Percentiles rank a stretch among this genome's conserved stretches.
Conservation (phyloP, 352 stramenopile species). For the Phytophthora niederhauseri region DNA sequence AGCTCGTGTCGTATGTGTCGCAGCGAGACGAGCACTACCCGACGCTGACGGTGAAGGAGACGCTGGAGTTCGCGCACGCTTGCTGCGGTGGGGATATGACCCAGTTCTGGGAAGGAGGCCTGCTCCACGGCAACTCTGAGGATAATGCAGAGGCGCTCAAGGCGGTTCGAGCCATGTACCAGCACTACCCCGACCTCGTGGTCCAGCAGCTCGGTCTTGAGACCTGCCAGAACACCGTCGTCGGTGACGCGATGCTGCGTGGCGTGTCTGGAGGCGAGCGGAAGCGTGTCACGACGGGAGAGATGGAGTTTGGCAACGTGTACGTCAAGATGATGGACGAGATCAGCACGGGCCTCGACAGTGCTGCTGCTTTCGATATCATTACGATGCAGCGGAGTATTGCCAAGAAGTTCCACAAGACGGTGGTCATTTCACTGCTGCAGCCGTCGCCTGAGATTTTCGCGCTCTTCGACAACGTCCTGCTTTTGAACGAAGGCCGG, state of each 20-base stretch:
- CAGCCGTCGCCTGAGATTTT: conserved; percentile 32
- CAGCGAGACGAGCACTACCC: conserved; percentile 23
- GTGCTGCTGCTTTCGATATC: conserved; percentile 27
- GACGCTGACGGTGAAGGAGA: conserved; percentile 18
- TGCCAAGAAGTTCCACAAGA: conserved; percentile 32
- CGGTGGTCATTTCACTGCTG: conserved; percentile 26
- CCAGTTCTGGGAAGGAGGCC: conserved; percentile 8
- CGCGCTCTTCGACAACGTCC: conserved; percentile 26
- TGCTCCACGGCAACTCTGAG: conserved; percentile 5
- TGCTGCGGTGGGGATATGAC: conserved; percentile 17
- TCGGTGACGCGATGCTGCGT: conserved; percentile 40
- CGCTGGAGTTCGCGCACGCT: conserved; percentile 21
- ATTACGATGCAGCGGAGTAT: conserved; percentile 23
- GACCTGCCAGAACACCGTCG: conserved; percentile 23
- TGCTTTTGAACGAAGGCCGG: conserved; percentile 22
- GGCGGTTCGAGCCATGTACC: conserved; percentile 16
- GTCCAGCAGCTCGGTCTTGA: conserved; percentile 25
- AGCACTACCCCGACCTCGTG: conserved; percentile 15
- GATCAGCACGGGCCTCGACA: conserved; percentile 29
- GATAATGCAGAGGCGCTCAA: conserved; percentile 21
- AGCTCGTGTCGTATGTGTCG: conserved; percentile 22
- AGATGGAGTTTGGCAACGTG: conserved; percentile 78
- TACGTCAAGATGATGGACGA: conserved; percentile 33
- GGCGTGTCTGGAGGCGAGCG: conserved; percentile 71
- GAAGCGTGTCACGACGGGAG: conserved; percentile 69